Base-by-base conservation (phyloP, 2,329 filamentous ascomycete genomes). In the Phyllosticta capitalensis region DNA sequence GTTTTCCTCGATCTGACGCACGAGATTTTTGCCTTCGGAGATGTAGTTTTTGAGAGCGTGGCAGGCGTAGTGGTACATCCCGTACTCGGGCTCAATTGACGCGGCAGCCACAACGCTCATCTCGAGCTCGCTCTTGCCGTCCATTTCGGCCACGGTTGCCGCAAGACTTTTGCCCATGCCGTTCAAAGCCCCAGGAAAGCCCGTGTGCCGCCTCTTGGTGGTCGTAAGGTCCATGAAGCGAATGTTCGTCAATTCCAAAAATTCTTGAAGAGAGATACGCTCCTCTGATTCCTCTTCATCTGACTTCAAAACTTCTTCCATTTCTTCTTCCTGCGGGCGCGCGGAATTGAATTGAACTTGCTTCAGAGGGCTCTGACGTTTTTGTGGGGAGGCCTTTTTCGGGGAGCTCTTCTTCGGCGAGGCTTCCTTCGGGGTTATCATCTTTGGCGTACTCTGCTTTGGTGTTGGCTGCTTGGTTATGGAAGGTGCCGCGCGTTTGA, bases 191-290 rank as follows among this genome's bases (percentile, higher is more conserved):
- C 54, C 62, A 17, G 58, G 58, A 20, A 55, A 60, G 52, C 87
- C 85, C 0, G 92, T 97, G 66, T 95, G 88, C 59, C 94, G 83
- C 65, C 92, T 82, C 71, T 97, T 97, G 6, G 58, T 60, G 1
- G 92, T 96, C 0, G 92, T 96, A 55, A 99, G 79, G 70, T 99
- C 94, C 89, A 99, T 96, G 75, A 99, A 99, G 58, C 92, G 89
- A 67, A 99, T 96, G 61, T 90, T 95, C 2, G 92, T 96, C 84
- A 96, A 86, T 63, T 95, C 90, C 52, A 99, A 77, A 74, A 99
- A 99, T 57, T 96, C 89, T 66, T 96, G 90, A 2, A 99, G 79
- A 52, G 92, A 88, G 58, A 96, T 91, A 21, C 80, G 81, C 24
- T 86, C 82, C 20, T 65, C 61, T 17, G 72, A 68, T 21, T 69